A percentile compares a stretch with the other conserved stretches of the same genome.
Evolutionary conservation across 148 eudicot genomes (phyloP).

Genomic region (Vaccinium darrowii): DNA sequence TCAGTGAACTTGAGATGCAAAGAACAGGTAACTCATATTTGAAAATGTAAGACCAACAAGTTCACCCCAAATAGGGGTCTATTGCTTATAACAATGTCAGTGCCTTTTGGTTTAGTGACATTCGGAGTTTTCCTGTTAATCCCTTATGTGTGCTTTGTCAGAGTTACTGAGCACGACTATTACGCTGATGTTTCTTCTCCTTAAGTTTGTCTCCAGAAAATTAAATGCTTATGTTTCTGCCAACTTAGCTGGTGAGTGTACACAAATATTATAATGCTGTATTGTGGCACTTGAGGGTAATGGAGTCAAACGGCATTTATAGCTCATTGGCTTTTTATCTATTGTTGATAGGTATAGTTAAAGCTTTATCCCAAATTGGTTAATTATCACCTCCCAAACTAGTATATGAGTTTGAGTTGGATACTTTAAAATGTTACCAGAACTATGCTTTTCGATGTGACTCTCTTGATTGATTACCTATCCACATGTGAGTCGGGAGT

Average conservation of each 20-base stretch:
- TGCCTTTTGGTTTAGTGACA: neutral
- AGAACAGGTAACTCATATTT: neutral
- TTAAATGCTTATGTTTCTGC: neutral
- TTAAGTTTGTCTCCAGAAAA: neutral
- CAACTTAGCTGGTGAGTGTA: neutral
- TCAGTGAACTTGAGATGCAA: neutral
- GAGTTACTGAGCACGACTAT: neutral
- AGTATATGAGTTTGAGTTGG: neutral
- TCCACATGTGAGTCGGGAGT: neutral
- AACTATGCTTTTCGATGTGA: neutral
- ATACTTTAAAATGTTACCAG: neutral
- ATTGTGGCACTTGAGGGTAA: neutral
- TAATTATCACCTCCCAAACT: neutral
- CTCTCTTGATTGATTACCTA: neutral
- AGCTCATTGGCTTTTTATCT: neutral
- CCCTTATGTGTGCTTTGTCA: neutral
- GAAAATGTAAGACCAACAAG: neutral
- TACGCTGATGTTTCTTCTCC: too few relatives aligned
- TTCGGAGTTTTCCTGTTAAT: neutral
- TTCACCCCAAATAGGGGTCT: neutral
- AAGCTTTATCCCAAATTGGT: neutral
- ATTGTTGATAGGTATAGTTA: neutral
- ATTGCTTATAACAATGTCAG: neutral
- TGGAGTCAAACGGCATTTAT: neutral
- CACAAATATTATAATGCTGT: neutral